phyloP scores from a whole-genome alignment of 495 filamentous ascomycete species.

The Hyaloscypha variabilis region DNA sequence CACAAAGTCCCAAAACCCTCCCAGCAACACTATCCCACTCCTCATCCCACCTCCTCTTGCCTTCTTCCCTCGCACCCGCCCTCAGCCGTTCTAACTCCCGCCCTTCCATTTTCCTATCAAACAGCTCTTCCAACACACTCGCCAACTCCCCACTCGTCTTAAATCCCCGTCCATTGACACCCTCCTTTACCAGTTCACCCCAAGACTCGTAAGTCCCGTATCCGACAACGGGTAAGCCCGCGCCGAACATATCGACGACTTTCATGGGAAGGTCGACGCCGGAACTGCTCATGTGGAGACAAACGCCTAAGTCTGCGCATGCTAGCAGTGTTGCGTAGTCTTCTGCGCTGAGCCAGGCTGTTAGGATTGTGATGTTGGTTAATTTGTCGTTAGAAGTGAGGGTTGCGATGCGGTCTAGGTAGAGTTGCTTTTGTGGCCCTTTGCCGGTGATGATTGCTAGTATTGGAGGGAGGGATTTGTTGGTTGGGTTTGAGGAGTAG shows the following conservation, averaged over 20 bases:
- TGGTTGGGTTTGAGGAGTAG: conserved; percentile 52
- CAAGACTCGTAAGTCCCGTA: conserved; percentile 84
- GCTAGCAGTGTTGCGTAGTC: conserved; percentile 90
- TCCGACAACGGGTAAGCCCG: conserved; percentile 86
- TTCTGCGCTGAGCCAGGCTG: conserved; percentile 77
- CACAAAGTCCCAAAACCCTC: conserved; percentile 63
- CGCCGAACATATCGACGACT: conserved; percentile 98
- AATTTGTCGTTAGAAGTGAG: conserved; percentile 63
- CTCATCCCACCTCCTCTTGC: conserved; percentile 83
- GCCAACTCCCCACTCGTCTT: conserved; percentile 64
- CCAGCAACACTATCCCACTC: conserved; percentile 87
- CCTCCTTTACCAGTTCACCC: conserved; percentile 82
- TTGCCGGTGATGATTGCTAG: conserved; percentile 93
- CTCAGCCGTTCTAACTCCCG: conserved; percentile 62
- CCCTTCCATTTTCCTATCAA: conserved; percentile 47
- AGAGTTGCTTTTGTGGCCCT: conserved; percentile 79
- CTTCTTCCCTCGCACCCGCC: conserved; percentile 76
- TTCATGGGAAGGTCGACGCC: conserved; percentile 99
- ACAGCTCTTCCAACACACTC: conserved; percentile 60
- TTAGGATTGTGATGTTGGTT: conserved; percentile 67
- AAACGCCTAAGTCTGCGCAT: conserved; percentile 86
- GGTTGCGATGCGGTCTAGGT: conserved; percentile 61
- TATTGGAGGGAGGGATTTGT: conserved; percentile 57
- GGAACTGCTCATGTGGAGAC: conserved; percentile 88
- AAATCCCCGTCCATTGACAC: conserved; percentile 84